These are phyloP conservation scores for Apostasia shenzhenica DNA, from an alignment of 106 monocot species.

Conservation along the genomic window DNA sequence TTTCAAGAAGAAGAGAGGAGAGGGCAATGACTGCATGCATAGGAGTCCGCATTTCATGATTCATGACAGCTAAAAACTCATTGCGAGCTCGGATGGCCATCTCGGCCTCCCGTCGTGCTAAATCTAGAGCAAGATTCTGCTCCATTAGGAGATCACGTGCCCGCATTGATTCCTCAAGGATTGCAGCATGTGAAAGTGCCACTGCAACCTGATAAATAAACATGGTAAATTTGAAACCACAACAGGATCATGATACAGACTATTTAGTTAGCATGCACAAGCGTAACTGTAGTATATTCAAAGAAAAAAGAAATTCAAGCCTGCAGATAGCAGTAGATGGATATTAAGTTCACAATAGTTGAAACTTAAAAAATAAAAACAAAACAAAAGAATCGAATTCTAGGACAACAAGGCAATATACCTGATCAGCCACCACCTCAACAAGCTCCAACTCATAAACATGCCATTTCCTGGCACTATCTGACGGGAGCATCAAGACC, in stretches of 20 bases:
- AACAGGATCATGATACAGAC: too few species aligned
- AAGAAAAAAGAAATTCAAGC: too few species aligned
- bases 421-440: too few species aligned
- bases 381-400: too few species aligned
- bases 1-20: conserved; percentile 79
- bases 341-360: too few species aligned
- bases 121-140: conserved; percentile 91
- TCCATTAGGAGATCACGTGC: conserved; percentile 91
- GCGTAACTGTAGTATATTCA: too few species aligned
- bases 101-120: conserved; percentile 85
- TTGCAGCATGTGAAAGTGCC: conserved; percentile 97
- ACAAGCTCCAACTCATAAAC: conserved; percentile 15
- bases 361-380: too few species aligned
- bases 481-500: conserved; percentile 89
- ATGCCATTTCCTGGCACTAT: conserved; percentile 39
- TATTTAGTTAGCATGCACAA: too few species aligned
- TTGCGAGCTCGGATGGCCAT: conserved; percentile 87
- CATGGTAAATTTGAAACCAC: too few species aligned
- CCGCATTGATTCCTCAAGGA: conserved; percentile 93
- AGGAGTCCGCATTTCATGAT: conserved; percentile 92
- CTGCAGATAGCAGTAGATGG: too few species aligned
- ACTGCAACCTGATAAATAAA: conserved; percentile 65
- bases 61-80: conserved; percentile 97
- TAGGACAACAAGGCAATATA: too few species aligned
- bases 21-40: conserved; percentile 75